Evolutionary conservation across 805 yeast species (phyloP).

Genomic region (Candida nitratophila): DNA sequence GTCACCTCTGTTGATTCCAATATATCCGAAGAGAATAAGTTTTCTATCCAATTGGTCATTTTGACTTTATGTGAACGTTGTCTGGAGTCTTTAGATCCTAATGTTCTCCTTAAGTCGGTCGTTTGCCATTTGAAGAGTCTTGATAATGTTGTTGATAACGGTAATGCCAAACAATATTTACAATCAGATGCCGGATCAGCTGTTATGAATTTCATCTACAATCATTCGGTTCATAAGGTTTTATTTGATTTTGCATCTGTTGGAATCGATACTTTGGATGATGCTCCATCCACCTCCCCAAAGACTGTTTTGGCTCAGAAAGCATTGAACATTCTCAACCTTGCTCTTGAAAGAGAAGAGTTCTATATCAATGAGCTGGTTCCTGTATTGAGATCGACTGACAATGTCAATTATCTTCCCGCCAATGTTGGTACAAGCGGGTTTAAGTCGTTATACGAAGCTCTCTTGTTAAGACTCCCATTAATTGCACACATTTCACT

Average conservation of each 20-base stretch:
- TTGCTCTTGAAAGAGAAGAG: conserved; percentile 46
- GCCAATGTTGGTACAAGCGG: conserved; percentile 51
- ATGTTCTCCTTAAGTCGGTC: conserved; percentile 43
- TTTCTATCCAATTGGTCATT: conserved; percentile 46
- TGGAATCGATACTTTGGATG: conserved; percentile 53
- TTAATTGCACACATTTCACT: conserved; percentile 68
- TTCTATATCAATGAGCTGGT: conserved; percentile 50
- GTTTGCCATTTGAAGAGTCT: conserved; percentile 37
- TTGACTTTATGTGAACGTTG: conserved; percentile 44
- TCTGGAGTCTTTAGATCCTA: conserved; percentile 44
- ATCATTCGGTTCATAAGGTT: conserved; percentile 46
- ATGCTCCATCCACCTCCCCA: conserved; percentile 26
- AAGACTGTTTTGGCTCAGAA: conserved; percentile 30
- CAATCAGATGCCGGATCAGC: conserved; percentile 68
- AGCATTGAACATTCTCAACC: conserved; percentile 37
- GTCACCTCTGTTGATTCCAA: conserved; percentile 39
- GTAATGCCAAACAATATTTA: conserved; percentile 41
- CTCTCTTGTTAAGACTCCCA: conserved; percentile 63
- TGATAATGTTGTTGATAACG: conserved; percentile 38
- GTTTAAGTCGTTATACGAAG: conserved; percentile 58
- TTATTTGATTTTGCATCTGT: conserved; percentile 49
- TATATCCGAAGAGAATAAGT: conserved; percentile 27
- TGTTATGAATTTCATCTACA: conserved; percentile 54
- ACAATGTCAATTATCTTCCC: conserved; percentile 32
- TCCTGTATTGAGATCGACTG: conserved; percentile 39